phyloP scores from a whole-genome alignment of 2,329 filamentous ascomycete species.

The Neonectria ditissima region DNA sequence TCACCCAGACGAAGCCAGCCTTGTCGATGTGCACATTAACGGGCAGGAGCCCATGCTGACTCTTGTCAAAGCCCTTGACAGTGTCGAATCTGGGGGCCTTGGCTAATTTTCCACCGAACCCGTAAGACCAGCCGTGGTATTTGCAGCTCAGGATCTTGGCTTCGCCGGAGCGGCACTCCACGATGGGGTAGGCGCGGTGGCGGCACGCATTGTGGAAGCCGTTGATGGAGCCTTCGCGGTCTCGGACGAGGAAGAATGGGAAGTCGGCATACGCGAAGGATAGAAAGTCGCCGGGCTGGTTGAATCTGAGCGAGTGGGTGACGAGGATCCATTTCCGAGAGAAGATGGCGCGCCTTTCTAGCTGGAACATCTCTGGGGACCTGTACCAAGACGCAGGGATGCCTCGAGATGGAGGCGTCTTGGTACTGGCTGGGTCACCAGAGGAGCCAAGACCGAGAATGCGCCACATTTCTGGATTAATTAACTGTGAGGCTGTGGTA shows the following conservation, averaged over 20 bases:
- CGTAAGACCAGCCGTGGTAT: constrained; percentile 73
- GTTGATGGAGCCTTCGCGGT: constrained; percentile 63
- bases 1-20: constrained; percentile 69
- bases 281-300: constrained; percentile 65
- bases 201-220: constrained; percentile 72
- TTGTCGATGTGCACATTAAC: constrained; percentile 64
- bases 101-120: constrained; percentile 66
- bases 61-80: constrained; percentile 65
- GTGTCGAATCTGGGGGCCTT: constrained; percentile 71
- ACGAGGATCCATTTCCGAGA: constrained; percentile 66
- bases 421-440: constrained; percentile 10
- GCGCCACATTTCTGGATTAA: constrained; percentile 25
- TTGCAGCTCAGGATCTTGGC: constrained; percentile 67
- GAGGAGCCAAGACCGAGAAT: constrained; percentile 30
- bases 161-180: constrained; percentile 60
- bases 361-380: constrained; percentile 62
- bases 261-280: constrained; percentile 66
- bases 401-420: constrained; percentile 43
- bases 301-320: constrained; percentile 62
- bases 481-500: background rate
- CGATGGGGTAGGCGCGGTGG: constrained; percentile 69
- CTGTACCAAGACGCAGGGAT: constrained; percentile 64
- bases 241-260: constrained; percentile 63
- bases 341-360: constrained; percentile 67
- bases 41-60: constrained; percentile 64